Conservation (phyloP, 176 grass and related monocot species). For the Oryza coarctata region DNA sequence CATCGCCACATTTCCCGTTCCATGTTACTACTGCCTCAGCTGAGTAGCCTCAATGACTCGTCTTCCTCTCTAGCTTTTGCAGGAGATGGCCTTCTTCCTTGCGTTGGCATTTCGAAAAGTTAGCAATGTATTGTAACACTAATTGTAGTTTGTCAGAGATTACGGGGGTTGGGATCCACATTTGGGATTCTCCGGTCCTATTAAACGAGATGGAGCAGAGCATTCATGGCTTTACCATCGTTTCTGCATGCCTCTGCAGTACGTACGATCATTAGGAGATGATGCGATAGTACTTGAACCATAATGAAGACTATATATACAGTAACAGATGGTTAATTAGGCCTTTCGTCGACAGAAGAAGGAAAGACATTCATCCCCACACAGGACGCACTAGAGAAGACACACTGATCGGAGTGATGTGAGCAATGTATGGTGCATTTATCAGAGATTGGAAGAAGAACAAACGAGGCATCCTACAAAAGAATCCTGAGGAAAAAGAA, state of each 20-base stretch:
- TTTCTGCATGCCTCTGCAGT: neutral
- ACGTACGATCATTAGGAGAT: conserved; percentile 32
- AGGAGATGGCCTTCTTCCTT: neutral
- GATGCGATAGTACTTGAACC: neutral
- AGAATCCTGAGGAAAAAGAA: conserved; percentile 18
- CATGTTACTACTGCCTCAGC: conserved; percentile 37
- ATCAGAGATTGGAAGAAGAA: conserved; percentile 15
- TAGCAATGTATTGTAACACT: neutral
- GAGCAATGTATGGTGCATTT: conserved; percentile 37
- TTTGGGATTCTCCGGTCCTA: too few species aligned
- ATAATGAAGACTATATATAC: neutral
- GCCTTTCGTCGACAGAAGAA: neutral
- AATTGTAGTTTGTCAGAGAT: neutral
- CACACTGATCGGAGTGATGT: neutral
- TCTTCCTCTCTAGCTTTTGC: neutral
- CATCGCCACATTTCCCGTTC: conserved; percentile 43
- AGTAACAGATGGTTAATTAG: neutral
- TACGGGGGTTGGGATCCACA: neutral
- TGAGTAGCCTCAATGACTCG: neutral
- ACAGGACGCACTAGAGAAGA: neutral
- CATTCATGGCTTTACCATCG: neutral
- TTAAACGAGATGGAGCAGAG: neutral
- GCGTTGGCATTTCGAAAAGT: neutral
- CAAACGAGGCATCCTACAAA: conserved; percentile 30
- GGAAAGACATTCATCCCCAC: neutral